Conservation (phyloP, 129 eudicot genomes). For the Oenanthe sinensis region DNA sequence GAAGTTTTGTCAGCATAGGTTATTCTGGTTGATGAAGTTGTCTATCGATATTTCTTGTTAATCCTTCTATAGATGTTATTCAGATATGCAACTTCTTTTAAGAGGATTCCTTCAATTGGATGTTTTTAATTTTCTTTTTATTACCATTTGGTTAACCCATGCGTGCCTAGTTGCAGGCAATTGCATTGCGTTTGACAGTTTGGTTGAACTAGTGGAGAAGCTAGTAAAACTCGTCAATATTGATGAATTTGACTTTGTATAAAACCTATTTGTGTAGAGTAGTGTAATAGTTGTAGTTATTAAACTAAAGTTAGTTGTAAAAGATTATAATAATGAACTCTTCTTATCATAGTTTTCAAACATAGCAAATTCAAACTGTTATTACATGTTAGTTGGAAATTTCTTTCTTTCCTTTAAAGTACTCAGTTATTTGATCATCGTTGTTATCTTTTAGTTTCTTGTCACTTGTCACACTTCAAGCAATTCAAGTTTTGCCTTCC, state of each 20-base stretch:
- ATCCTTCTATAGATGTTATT: neutral
- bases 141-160: neutral
- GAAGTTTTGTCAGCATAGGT: neutral
- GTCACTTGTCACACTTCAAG: neutral
- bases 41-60: neutral
- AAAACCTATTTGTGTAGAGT: neutral
- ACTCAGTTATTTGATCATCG: neutral
- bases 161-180: neutral
- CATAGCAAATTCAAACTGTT: neutral
- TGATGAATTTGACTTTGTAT: neutral
- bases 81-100: neutral
- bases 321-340: neutral
- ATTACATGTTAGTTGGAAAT: neutral
- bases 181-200: neutral
- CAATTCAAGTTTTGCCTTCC: neutral
- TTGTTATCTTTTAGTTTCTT: neutral
- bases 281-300: neutral
- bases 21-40: neutral
- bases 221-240: neutral
- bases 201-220: neutral
- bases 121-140: neutral
- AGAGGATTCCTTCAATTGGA: neutral
- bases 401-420: neutral
- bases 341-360: neutral
- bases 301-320: neutral